These are phyloP conservation scores for thale cress (Arabidopsis thaliana) DNA, from an alignment of 345 rosid genomes.

Conservation along the genomic window DNA sequence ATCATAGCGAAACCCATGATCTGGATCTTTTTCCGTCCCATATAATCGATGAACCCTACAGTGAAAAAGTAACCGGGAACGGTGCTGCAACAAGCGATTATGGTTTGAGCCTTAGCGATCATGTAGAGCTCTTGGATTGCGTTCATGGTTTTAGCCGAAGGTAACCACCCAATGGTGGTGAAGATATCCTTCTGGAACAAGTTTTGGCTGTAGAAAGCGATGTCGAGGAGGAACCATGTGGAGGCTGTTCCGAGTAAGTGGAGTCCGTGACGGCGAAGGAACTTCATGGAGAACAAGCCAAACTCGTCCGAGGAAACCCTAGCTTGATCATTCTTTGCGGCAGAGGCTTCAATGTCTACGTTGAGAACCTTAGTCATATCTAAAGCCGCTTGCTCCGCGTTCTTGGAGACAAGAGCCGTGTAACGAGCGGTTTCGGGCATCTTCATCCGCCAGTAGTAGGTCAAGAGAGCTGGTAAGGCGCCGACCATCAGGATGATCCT, in stretches of 20 bases:
- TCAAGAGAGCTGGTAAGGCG: slow-evolving; percentile 66
- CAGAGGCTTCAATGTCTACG: slow-evolving; percentile 61
- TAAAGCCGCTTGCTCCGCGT: slow-evolving; percentile 62
- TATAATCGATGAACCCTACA: slow-evolving; percentile 49
- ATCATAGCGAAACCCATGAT: slow-evolving; percentile 62
- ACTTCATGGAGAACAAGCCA: slow-evolving; percentile 59
- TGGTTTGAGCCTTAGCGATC: slow-evolving; percentile 66
- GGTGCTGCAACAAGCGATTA: slow-evolving; percentile 71
- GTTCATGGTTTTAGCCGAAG: slow-evolving; percentile 65
- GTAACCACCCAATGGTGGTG: slow-evolving; percentile 76
- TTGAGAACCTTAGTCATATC: slow-evolving; percentile 82
- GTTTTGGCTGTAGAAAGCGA: slow-evolving; percentile 77
- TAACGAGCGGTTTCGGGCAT: slow-evolving; percentile 92
- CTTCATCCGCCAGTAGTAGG: slow-evolving; percentile 73
- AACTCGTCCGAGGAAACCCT: slow-evolving; percentile 44
- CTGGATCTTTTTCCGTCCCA: slow-evolving; percentile 65
- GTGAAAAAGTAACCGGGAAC: slow-evolving; percentile 81
- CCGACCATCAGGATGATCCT: slow-evolving; percentile 72
- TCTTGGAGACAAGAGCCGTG: slow-evolving; percentile 71
- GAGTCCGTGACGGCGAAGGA: slow-evolving; percentile 58
- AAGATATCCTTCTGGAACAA: slow-evolving; percentile 80
- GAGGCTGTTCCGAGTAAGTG: slow-evolving; percentile 63
- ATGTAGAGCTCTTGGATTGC: slow-evolving; percentile 66
- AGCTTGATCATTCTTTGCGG: slow-evolving; percentile 46
- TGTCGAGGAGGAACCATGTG: slow-evolving; percentile 80